Conservation (phyloP, 495 filamentous ascomycete species). For the Podospora bellae-mahoneyi region DNA sequence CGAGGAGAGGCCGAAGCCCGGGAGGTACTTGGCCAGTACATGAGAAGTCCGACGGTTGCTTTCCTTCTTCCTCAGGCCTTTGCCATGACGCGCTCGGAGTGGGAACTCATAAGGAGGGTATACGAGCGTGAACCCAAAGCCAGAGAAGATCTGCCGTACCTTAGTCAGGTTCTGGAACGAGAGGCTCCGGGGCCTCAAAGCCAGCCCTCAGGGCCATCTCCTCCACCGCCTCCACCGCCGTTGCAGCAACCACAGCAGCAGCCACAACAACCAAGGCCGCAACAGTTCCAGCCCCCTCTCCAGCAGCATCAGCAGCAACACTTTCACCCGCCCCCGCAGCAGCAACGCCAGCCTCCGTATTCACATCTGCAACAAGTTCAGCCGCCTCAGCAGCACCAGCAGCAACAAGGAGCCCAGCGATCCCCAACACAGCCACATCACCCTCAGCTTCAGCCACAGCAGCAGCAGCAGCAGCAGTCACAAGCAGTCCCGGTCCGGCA, state of each 20-base stretch:
- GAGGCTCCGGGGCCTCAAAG: constrained; percentile 23
- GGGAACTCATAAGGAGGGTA: constrained; percentile 60
- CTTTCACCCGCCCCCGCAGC: neutral
- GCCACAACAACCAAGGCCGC: constrained; percentile 6
- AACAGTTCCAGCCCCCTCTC: neutral
- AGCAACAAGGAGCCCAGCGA: constrained; percentile 11
- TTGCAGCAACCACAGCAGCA: constrained; percentile 17
- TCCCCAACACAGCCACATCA: constrained; percentile 16
- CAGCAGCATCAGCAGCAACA: constrained; percentile 10
- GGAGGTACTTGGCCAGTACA: constrained; percentile 58
- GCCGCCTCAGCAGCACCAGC: constrained; percentile 6
- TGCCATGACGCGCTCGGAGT: constrained; percentile 58
- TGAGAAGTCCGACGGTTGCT: constrained; percentile 59
- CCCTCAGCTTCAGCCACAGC: constrained; percentile 9
- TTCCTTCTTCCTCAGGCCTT: constrained; percentile 65
- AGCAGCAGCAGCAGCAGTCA: constrained; percentile 15
- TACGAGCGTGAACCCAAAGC: constrained; percentile 51
- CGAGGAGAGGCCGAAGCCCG: constrained; percentile 50
- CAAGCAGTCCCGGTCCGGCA: constrained; percentile 20
- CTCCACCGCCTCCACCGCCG: neutral
- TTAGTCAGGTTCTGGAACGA: constrained; percentile 46
- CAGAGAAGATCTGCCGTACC: constrained; percentile 46
- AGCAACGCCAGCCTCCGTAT: constrained; percentile 15
- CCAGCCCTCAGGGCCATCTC: neutral
- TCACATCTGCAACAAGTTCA: constrained; percentile 15